phyloP scores from a whole-genome alignment of 768 basidiomycete genomes.

The Mycena pura region DNA sequence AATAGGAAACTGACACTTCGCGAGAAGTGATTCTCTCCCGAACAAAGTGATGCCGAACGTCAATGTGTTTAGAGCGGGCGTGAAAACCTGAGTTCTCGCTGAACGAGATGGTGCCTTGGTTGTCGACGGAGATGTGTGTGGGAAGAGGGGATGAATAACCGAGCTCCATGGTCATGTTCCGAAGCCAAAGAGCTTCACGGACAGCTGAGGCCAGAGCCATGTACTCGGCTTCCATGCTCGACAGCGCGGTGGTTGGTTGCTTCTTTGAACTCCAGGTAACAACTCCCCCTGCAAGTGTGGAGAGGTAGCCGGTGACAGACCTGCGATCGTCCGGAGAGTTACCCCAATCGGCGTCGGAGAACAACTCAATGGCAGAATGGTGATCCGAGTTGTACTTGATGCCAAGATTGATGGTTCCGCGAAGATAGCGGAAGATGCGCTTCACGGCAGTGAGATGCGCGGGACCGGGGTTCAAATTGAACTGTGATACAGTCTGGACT shows the following conservation, averaged over 20 bases:
- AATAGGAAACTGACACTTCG: slow-evolving; percentile 7
- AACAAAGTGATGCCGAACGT: slow-evolving; percentile 1
- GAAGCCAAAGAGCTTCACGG: slow-evolving; percentile 4
- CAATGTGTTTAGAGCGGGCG: neutral
- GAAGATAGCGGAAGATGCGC: slow-evolving; percentile 3
- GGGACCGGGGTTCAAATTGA: slow-evolving; percentile 17
- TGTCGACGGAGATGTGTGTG: neutral
- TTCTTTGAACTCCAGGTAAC: slow-evolving; percentile 4
- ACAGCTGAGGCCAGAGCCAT: neutral
- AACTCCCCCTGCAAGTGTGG: neutral
- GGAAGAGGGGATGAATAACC: neutral
- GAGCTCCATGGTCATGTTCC: neutral
- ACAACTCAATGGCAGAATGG: slow-evolving; percentile 1
- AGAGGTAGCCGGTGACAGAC: slow-evolving; percentile 8
- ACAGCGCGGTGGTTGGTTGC: neutral
- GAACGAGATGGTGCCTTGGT: neutral
- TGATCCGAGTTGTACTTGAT: neutral
- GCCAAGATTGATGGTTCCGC: neutral
- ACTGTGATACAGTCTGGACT: slow-evolving; percentile 34
- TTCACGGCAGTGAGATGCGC: slow-evolving; percentile 1
- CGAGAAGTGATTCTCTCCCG: slow-evolving; percentile 3
- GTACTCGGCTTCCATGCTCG: slow-evolving; percentile 1
- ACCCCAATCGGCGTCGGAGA: slow-evolving; percentile 1
- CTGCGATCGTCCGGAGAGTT: slow-evolving; percentile 4
- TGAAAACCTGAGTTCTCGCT: slow-evolving; percentile 1